phyloP scores from a whole-genome alignment of 78 protist species.

The Dictyostelium brefeldianum region DNA sequence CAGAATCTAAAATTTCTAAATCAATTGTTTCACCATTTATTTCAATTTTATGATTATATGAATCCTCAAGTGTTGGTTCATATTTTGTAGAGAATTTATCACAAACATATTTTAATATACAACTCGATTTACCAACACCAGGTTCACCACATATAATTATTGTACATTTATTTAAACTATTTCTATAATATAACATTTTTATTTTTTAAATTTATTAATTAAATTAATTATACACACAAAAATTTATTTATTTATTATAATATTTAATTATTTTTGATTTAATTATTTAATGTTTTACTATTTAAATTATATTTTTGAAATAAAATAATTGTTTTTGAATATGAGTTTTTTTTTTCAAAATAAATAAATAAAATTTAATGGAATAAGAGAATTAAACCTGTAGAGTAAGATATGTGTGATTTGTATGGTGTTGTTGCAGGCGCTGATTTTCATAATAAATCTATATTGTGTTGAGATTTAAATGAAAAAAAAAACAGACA shows the following conservation, averaged over 20 bases:
- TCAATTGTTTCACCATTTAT: conserved; percentile 16
- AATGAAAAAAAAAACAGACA: too few species aligned
- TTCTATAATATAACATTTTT: neutral
- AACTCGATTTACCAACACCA: neutral
- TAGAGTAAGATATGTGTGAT: too few species aligned
- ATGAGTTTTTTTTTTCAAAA: too few species aligned
- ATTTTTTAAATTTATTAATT: neutral
- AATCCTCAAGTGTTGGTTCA: conserved; percentile 80
- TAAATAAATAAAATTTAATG: too few species aligned
- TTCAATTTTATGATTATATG: conserved; percentile 33
- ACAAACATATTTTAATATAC: conserved; percentile 27
- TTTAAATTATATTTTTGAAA: too few species aligned
- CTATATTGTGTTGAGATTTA: too few species aligned
- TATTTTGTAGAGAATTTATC: conserved; percentile 48
- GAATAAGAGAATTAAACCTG: too few species aligned
- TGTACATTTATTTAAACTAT: neutral
- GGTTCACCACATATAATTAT: neutral
- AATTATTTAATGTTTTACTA: neutral
- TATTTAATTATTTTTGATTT: neutral
- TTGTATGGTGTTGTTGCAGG: too few species aligned
- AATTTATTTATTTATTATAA: neutral
- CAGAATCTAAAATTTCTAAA: conserved; percentile 95
- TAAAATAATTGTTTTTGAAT: too few species aligned
- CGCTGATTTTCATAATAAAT: too few species aligned
- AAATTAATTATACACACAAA: neutral